Evolutionary conservation across 2,329 filamentous ascomycete species (phyloP).

Genomic region (Aspergillus vadensis): DNA sequence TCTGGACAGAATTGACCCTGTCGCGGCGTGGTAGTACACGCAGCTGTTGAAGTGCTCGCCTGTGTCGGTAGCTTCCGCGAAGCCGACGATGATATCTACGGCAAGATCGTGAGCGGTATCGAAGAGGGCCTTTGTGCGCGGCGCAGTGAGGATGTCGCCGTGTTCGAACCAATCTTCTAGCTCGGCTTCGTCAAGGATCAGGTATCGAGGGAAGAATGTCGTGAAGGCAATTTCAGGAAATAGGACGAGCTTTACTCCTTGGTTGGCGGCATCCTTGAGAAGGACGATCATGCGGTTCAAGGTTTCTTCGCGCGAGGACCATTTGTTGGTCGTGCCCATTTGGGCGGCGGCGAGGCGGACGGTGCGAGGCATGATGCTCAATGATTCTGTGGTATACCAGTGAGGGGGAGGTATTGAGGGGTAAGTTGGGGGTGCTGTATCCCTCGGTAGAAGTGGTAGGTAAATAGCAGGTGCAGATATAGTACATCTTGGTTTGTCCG

Average conservation of each 20-base stretch:
- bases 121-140: constrained; percentile 53
- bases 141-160: constrained; percentile 43
- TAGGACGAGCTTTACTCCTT: not conserved
- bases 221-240: not conserved
- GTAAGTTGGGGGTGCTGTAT: constrained; percentile 4
- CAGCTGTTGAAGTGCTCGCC: constrained; percentile 55
- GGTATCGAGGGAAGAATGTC: not conserved
- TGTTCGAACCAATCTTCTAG: constrained; percentile 56
- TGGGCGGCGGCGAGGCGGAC: constrained; percentile 55
- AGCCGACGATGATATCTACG: constrained; percentile 57
- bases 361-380: constrained; percentile 38
- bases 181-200: constrained; percentile 40
- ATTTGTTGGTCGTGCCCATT: not conserved
- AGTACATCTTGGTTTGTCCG: not conserved
- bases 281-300: not conserved
- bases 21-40: constrained; percentile 54
- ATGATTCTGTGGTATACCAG: not conserved
- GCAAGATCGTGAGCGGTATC: constrained; percentile 49
- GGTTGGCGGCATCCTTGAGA: not conserved
- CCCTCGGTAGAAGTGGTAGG: not conserved
- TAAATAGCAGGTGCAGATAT: not conserved
- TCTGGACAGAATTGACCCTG: constrained; percentile 50
- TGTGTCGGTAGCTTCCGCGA: constrained; percentile 51
- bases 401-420: constrained; percentile 1
- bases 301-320: not conserved